phyloP scores from a whole-genome alignment of 1,284 basidiomycete genomes.

The Naganishia liquefaciens region DNA sequence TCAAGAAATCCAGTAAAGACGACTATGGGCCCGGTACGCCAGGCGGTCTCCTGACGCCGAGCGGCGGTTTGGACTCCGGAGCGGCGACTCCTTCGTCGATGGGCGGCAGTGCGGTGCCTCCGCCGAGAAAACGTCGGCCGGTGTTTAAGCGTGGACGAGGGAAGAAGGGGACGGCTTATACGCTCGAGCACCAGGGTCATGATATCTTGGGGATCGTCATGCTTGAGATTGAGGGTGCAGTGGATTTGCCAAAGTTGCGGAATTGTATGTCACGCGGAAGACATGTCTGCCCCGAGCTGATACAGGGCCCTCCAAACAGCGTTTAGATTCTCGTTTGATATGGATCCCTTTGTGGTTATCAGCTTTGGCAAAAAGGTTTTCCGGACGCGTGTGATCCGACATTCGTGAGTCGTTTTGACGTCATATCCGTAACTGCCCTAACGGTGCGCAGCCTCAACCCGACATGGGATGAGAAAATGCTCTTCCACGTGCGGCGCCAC shows the following conservation, averaged over 20 bases:
- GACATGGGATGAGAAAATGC: constrained; percentile 89
- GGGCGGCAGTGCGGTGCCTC: neutral
- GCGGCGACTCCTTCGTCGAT: constrained; percentile 38
- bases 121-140: constrained; percentile 7
- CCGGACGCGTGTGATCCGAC: constrained; percentile 83
- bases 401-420: constrained; percentile 57
- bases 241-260: constrained; percentile 79
- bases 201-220: constrained; percentile 94
- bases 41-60: constrained; percentile 4
- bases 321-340: constrained; percentile 61
- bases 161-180: constrained; percentile 57
- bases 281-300: neutral
- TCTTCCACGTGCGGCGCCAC: constrained; percentile 90
- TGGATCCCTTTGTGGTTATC: constrained; percentile 96
- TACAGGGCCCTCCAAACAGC: constrained; percentile 36
- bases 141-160: constrained; percentile 36
- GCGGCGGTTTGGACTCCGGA: constrained; percentile 36
- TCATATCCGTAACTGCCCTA: neutral
- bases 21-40: constrained; percentile 1
- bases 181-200: constrained; percentile 64
- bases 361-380: constrained; percentile 98
- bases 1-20: constrained; percentile 26
- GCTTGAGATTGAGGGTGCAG: constrained; percentile 70
- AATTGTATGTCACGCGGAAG: constrained; percentile 65
- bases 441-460: constrained; percentile 66